A percentile compares a stretch with the other conserved stretches of the same genome.
Conservation (phyloP, 73 alveolate species). For the Chromera velia region DNA sequence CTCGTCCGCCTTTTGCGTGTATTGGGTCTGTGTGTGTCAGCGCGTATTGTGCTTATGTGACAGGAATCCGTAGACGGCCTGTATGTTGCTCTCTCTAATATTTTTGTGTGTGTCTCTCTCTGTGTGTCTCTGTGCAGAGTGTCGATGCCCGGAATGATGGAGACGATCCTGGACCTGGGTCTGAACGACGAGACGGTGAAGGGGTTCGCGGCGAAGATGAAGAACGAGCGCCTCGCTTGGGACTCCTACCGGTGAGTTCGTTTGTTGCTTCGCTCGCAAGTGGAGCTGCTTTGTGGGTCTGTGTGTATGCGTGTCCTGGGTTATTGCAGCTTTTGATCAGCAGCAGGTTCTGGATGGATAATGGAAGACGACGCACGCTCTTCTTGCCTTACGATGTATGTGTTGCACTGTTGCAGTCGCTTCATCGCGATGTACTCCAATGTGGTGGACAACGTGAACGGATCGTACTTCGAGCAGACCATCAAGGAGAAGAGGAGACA, state of each 20-base stretch:
- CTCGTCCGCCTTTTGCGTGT: too few species aligned
- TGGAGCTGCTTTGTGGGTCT: too few species aligned
- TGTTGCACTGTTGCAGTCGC: constrained; percentile 26
- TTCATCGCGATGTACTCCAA: constrained; percentile 17
- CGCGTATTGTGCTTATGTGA: too few species aligned
- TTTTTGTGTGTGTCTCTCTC: constrained; percentile 32
- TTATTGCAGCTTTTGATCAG: too few species aligned
- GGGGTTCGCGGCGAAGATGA: constrained; percentile 46
- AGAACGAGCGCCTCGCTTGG: constrained; percentile 57
- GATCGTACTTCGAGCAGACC: constrained; percentile 17
- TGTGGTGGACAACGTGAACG: constrained; percentile 12
- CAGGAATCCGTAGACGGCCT: too few species aligned
- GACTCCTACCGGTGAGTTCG: constrained; percentile 63
- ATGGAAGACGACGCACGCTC: too few species aligned
- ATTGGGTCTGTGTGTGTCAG: too few species aligned
- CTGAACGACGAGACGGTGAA: constrained; percentile 52
- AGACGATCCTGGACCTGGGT: constrained; percentile 65
- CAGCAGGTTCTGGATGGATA: too few species aligned
- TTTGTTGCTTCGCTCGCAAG: too few species aligned
- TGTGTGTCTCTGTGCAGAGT: constrained; percentile 62
- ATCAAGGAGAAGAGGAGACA: constrained; percentile 29
- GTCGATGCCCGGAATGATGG: constrained; percentile 79
- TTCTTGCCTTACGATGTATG: too few species aligned
- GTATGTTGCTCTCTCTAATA: too few species aligned
- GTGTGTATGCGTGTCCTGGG: too few species aligned